Percentiles rank a stretch among this genome's conserved stretches.
phyloP scores from a whole-genome alignment of 352 stramenopile genomes.

The Hyaloperonospora brassicae region DNA sequence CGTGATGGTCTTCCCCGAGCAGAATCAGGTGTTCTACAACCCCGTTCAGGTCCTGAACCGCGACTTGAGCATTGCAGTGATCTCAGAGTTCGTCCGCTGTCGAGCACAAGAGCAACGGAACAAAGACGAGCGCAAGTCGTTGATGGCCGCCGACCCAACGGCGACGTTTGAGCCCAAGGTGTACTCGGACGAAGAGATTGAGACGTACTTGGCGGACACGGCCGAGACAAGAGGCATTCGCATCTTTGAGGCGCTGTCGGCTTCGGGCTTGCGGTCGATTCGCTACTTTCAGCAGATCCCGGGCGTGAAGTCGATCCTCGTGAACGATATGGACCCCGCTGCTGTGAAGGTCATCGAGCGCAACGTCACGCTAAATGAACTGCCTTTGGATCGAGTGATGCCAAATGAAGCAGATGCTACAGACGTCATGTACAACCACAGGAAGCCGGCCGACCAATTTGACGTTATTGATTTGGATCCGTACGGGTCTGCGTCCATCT shows the following conservation, averaged over 20 bases:
- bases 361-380: slow-evolving; percentile 90
- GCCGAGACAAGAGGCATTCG: slow-evolving; percentile 85
- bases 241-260: slow-evolving; percentile 97
- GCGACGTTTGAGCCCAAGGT: slow-evolving; percentile 38
- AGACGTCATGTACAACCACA: slow-evolving; percentile 84
- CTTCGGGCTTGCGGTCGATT: slow-evolving; percentile 96
- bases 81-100: slow-evolving; percentile 93
- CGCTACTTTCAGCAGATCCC: slow-evolving; percentile 99
- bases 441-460: slow-evolving; percentile 88
- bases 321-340: slow-evolving; percentile 97
- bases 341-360: slow-evolving; percentile 93
- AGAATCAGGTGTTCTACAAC: slow-evolving; percentile 91
- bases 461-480: slow-evolving; percentile 99
- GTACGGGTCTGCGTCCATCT: slow-evolving; percentile 97
- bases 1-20: slow-evolving; percentile 87
- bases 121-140: slow-evolving; percentile 67
- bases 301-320: slow-evolving; percentile 93
- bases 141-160: slow-evolving; percentile 25
- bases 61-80: slow-evolving; percentile 97
- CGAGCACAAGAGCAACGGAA: slow-evolving; percentile 61
- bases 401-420: slow-evolving; percentile 81
- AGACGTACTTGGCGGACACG: slow-evolving; percentile 49
- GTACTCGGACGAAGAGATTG: slow-evolving; percentile 64
- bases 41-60: slow-evolving; percentile 97
- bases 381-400: slow-evolving; percentile 76